Evolutionary conservation across 2,329 filamentous ascomycete species (phyloP), one percentile per base, ranked within the genome.

Genomic region (Scedosporium minutisporum): DNA sequence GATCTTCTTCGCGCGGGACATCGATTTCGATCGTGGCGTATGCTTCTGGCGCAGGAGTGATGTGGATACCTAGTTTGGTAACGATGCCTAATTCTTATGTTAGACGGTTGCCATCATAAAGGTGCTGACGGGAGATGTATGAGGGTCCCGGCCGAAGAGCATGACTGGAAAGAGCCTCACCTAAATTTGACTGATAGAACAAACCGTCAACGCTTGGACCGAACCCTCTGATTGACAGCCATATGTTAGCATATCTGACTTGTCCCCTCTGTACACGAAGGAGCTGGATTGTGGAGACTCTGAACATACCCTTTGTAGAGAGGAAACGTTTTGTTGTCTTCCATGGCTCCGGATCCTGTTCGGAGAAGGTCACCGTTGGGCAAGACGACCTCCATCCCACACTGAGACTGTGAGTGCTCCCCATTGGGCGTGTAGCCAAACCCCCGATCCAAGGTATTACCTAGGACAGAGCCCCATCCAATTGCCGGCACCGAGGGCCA

Each of bases 401-500:
- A 75, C 63, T 77, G 74, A 64, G 70, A 70, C 65, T 71, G 72
- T 67, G 71, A 77, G 62, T 78, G 76, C 61, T 77, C 75, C 18
- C 62, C 64, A 41, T 65, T 10, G 65, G 69, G 9, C 66, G 64
- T 44, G 64, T 61, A 64, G 71, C 73, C 67, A 4, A 76, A 73
- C 5, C 75, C 75, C 44, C 74, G 69, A 62, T 76, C 75, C n/a
- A 76, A 65, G 7, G 63, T 51, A 33, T 63, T 62, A 1, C 62
- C 58, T 21, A 62, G 12, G 18, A 58, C 10, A 6, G 62, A 63
- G 6, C 58, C 53, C 59, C 69, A 25, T 70, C 67, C 55, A 69
- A 74, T 9, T 75, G 73, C 0, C 76, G 77, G 65, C 77, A 80
- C 5, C 79, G 68, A 0, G 77, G 74, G 76, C 78, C 78, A 80